These are phyloP conservation scores for Ustilago esculenta DNA, from an alignment of 1,284 basidiomycete species.

Conservation along the genomic window DNA sequence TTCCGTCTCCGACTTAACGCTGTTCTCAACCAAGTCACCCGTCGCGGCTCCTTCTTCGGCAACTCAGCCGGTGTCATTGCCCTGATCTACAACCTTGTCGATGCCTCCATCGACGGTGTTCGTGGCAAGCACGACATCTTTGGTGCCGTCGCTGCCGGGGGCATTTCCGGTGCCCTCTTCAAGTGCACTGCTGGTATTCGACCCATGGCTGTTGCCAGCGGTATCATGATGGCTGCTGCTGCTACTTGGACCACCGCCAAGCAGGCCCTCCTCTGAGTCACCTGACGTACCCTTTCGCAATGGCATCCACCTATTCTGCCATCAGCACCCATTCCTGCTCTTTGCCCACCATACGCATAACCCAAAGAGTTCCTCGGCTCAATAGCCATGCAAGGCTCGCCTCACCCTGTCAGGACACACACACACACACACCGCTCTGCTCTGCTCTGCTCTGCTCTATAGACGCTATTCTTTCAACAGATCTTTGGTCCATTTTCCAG, in stretches of 20 bases:
- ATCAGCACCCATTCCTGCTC: too few relatives aligned
- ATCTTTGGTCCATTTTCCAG: not conserved
- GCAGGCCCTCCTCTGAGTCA: slow-evolving; percentile 32
- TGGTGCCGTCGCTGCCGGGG: slow-evolving; percentile 92
- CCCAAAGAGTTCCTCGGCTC: too few relatives aligned
- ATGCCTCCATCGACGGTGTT: slow-evolving; percentile 87
- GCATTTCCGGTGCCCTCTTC: slow-evolving; percentile 87
- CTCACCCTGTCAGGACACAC: too few relatives aligned
- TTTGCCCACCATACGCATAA: too few relatives aligned
- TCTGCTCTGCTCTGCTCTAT: too few relatives aligned
- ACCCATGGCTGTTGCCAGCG: slow-evolving; percentile 86
- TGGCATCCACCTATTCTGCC: too few relatives aligned
- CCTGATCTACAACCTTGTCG: slow-evolving; percentile 94
- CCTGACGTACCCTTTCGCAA: too few relatives aligned
- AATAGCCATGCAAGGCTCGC: too few relatives aligned
- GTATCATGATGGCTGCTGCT: slow-evolving; percentile 85
- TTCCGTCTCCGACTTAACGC: slow-evolving; percentile 92
- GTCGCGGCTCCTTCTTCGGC: slow-evolving; percentile 95
- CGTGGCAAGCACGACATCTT: slow-evolving; percentile 90
- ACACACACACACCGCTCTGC: slow-evolving; percentile 33
- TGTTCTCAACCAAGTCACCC: slow-evolving; percentile 92
- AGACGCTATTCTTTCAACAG: slow-evolving; percentile 5
- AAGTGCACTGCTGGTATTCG: slow-evolving; percentile 93
- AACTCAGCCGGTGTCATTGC: slow-evolving; percentile 98
- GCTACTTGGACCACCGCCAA: slow-evolving; percentile 79